Percentiles rank a stretch among this genome's conserved stretches.
Conservation (phyloP, 2,329 filamentous ascomycete genomes). For the Cercospora zeae-maydis region DNA sequence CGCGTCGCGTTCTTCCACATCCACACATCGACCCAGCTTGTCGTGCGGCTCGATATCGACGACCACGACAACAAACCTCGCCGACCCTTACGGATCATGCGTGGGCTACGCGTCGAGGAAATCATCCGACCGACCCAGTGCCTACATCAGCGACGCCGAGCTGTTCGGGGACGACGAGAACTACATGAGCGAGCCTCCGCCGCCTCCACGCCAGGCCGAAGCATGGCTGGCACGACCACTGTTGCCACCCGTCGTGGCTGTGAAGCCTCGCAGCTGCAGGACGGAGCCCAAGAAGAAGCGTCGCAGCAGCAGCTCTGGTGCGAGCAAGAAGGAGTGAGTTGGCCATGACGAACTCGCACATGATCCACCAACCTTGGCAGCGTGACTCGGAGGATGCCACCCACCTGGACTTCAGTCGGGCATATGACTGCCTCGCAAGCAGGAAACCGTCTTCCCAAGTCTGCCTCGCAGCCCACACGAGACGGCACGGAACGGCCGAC, state of each 20-base stretch:
- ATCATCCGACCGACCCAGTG: conserved; percentile 27
- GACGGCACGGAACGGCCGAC: background rate
- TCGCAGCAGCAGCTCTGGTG: conserved; percentile 13
- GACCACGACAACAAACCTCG: conserved; percentile 11
- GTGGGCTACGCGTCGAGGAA: conserved; percentile 21
- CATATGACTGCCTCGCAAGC: background rate
- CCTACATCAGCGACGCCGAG: conserved; percentile 40
- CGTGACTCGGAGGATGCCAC: background rate
- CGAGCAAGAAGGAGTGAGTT: conserved; percentile 24
- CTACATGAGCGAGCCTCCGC: conserved; percentile 35
- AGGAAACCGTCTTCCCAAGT: background rate
- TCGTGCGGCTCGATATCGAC: conserved; percentile 4
- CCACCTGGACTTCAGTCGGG: background rate
- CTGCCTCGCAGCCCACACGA: background rate
- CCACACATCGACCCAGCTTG: conserved; percentile 17
- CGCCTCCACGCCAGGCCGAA: conserved; percentile 35
- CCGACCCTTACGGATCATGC: conserved; percentile 24
- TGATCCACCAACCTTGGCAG: background rate
- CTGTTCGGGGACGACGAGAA: conserved; percentile 37
- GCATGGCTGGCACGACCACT: conserved; percentile 34
- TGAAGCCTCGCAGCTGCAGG: conserved; percentile 20
- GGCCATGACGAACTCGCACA: background rate
- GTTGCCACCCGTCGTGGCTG: conserved; percentile 30
- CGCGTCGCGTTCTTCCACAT: conserved; percentile 17
- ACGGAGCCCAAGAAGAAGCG: conserved; percentile 25